These are phyloP conservation scores for Atkinsonella texensis DNA, from an alignment of 2,329 filamentous ascomycete species.

Conservation along the genomic window DNA sequence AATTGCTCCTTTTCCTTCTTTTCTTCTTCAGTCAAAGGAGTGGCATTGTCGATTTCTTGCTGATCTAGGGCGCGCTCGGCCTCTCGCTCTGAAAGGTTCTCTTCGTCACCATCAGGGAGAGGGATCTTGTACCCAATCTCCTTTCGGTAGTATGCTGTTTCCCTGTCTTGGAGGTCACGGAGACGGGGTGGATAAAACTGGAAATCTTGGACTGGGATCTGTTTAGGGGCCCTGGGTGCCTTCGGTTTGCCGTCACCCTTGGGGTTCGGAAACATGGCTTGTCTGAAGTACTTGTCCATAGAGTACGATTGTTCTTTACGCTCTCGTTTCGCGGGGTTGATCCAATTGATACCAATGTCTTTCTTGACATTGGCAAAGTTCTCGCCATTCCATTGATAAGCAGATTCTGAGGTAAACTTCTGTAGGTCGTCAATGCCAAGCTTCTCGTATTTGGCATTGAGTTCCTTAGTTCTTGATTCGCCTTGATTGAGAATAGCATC, in stretches of 20 bases:
- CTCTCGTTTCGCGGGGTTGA: conserved; percentile 96
- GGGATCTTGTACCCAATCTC: conserved; percentile 93
- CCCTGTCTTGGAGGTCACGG: conserved; percentile 83
- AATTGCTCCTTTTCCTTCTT: conserved; percentile 74
- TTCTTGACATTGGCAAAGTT: conserved; percentile 89
- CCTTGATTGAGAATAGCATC: conserved; percentile 78
- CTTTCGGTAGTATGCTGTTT: conserved; percentile 91
- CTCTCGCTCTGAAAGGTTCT: conserved; percentile 74
- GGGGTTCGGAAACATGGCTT: conserved; percentile 69
- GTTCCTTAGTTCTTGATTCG: conserved; percentile 75
- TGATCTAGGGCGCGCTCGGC: conserved; percentile 81
- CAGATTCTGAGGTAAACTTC: conserved; percentile 93
- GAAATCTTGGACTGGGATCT: conserved; percentile 86
- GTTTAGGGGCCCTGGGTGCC: conserved; percentile 88
- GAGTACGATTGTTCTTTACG: conserved; percentile 97
- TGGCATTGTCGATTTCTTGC: conserved; percentile 84
- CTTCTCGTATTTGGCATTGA: conserved; percentile 93
- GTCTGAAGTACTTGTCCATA: conserved; percentile 96
- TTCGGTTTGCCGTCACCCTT: conserved; percentile 85
- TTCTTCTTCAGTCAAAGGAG: conserved; percentile 79
- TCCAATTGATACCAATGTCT: conserved; percentile 89
- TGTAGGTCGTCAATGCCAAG: conserved; percentile 93
- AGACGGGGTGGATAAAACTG: conserved; percentile 88
- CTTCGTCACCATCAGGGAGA: conserved; percentile 76
- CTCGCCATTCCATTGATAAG: conserved; percentile 98